Evolutionary conservation across 192 early-diverging fungal species (phyloP).

Genomic region (Coemansia sp.): DNA sequence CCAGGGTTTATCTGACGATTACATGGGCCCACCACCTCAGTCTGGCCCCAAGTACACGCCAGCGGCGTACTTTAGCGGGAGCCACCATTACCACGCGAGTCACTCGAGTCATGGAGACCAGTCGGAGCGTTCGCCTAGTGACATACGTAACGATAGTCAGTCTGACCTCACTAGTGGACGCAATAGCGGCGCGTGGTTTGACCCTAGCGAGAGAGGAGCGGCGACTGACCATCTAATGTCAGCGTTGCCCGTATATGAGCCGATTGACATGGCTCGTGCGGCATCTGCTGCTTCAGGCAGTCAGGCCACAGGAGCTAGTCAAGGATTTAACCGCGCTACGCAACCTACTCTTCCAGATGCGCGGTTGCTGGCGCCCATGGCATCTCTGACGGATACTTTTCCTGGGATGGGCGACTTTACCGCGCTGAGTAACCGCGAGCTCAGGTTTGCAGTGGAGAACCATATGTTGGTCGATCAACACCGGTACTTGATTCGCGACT

Average conservation of each 20-base stretch:
- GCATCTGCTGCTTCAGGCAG: background rate
- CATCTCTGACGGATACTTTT: slow-evolving; percentile 41
- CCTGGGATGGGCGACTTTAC: slow-evolving; percentile 11
- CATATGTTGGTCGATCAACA: slow-evolving; percentile 56
- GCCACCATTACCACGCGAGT: background rate
- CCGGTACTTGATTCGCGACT: slow-evolving; percentile 46
- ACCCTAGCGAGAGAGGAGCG: background rate
- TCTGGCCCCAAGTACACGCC: background rate
- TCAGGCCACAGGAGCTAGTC: background rate
- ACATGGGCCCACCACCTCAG: background rate
- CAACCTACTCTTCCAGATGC: slow-evolving; percentile 37
- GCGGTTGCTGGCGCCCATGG: slow-evolving; percentile 51
- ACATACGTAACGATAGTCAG: background rate
- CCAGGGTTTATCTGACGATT: slow-evolving; percentile 1
- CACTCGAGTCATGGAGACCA: background rate
- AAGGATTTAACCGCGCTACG: slow-evolving; percentile 29
- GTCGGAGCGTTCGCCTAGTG: background rate
- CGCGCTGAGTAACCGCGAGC: slow-evolving; percentile 46
- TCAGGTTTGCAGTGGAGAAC: slow-evolving; percentile 51
- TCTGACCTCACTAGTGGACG: background rate
- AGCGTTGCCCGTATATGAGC: slow-evolving; percentile 44
- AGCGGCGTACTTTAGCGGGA: background rate
- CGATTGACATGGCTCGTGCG: slow-evolving; percentile 41
- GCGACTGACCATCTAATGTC: slow-evolving; percentile 19
- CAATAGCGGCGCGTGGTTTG: background rate